Evolutionary conservation across 2,329 filamentous ascomycete species (phyloP).

Genomic region (Sclerotinia spermophila): DNA sequence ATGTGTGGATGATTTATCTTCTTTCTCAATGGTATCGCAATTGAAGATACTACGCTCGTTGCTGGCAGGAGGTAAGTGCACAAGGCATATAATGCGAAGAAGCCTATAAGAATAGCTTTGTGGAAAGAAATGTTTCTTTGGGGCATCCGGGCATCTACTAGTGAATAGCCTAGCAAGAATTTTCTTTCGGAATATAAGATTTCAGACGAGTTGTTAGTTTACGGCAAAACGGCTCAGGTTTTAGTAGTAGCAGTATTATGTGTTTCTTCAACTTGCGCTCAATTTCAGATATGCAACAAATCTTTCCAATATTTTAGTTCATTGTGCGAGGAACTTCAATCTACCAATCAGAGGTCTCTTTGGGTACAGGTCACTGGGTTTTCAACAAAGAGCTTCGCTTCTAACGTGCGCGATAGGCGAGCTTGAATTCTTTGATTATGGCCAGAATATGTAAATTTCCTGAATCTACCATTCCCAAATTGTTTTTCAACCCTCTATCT

Average conservation of each 20-base stretch:
- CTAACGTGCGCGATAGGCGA: not conserved
- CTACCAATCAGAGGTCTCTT: not conserved
- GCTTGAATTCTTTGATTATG: too few relatives aligned
- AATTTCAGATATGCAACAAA: conserved; percentile 11
- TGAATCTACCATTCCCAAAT: not conserved
- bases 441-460: not conserved
- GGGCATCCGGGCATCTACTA: not conserved
- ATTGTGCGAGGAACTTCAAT: not conserved
- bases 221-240: not conserved
- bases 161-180: not conserved
- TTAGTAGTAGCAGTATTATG: not conserved
- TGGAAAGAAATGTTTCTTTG: not conserved
- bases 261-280: not conserved
- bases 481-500: too few relatives aligned
- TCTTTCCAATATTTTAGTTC: not conserved
- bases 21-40: not conserved
- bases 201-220: not conserved
- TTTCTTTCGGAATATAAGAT: not conserved
- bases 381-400: not conserved
- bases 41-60: not conserved
- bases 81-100: not conserved
- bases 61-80: not conserved
- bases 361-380: not conserved
- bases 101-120: not conserved
- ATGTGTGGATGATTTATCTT: not conserved